A percentile compares a stretch with the other conserved stretches of the same genome.
phyloP scores from a whole-genome alignment of 768 basidiomycete genomes.

The Leucocoprinus birnbaumii region DNA sequence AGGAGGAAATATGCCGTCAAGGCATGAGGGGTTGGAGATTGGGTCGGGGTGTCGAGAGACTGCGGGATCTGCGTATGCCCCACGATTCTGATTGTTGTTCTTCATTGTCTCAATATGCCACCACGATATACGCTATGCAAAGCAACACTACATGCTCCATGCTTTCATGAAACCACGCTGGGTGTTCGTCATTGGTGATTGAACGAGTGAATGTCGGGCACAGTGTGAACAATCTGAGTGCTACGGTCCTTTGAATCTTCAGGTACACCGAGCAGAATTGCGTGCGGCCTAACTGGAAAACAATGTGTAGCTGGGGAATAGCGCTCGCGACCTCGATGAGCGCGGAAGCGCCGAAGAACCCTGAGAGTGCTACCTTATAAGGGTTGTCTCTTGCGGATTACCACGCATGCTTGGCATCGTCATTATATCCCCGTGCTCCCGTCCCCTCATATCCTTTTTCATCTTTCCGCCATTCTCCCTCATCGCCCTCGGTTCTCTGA shows the following conservation, averaged over 20 bases:
- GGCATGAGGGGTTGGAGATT: constrained; percentile 50
- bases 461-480: background rate
- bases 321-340: too few relatives aligned
- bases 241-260: too few relatives aligned
- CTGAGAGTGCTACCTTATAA: too few relatives aligned
- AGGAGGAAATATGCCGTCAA: constrained; percentile 93
- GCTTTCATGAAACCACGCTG: background rate
- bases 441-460: too few relatives aligned
- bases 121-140: constrained; percentile 7
- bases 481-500: background rate
- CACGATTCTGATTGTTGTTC: constrained; percentile 22
- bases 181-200: too few relatives aligned
- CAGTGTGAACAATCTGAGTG: too few relatives aligned
- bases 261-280: too few relatives aligned
- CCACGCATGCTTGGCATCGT: background rate
- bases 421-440: background rate
- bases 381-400: background rate
- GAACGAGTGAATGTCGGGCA: background rate
- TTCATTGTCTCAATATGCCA: constrained; percentile 17
- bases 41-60: constrained; percentile 17
- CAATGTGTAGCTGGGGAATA: too few relatives aligned
- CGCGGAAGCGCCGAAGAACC: too few relatives aligned
- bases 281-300: too few relatives aligned
- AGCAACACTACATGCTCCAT: constrained; percentile 10
- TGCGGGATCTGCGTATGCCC: constrained; percentile 3